These are phyloP conservation scores for Talaromyces adpressus DNA, from an alignment of 495 filamentous ascomycete genomes.

Conservation along the genomic window DNA sequence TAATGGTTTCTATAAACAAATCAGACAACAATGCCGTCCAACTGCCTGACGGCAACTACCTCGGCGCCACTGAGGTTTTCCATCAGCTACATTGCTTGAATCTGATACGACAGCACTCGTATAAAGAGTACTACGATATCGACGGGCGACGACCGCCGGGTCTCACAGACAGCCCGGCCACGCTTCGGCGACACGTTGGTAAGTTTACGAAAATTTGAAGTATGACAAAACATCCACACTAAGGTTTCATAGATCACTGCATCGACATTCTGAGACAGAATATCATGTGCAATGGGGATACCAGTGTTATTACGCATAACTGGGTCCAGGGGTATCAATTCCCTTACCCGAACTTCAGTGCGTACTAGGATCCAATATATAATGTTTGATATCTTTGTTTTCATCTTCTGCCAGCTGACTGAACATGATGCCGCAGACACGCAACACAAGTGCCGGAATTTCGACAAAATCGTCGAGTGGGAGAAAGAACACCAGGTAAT, in stretches of 20 bases:
- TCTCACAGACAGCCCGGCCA: neutral
- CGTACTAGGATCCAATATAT: neutral
- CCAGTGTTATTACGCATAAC: conserved; percentile 26
- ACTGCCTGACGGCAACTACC: conserved; percentile 15
- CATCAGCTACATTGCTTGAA: conserved; percentile 48
- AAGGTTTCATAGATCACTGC: conserved; percentile 36
- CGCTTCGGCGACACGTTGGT: neutral
- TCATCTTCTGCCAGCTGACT: neutral
- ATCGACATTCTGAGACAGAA: conserved; percentile 49
- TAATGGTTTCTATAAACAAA: neutral
- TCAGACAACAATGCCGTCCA: neutral
- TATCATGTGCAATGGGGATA: conserved; percentile 49
- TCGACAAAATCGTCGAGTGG: conserved; percentile 44
- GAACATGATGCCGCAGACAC: conserved; percentile 25
- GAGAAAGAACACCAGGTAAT: conserved; percentile 36
- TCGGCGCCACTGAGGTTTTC: conserved; percentile 48
- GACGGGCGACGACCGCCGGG: neutral
- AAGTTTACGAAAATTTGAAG: neutral
- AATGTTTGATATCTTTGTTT: too few species aligned
- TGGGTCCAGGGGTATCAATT: neutral
- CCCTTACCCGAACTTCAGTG: neutral
- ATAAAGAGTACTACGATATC: neutral
- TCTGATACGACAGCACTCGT: neutral
- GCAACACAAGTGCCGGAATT: conserved; percentile 47
- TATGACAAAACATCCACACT: neutral